Percentiles rank a stretch among this genome's conserved stretches.
Evolutionary conservation across 2,329 filamentous ascomycete genomes (phyloP).

Genomic region (Fusarium sp.): DNA sequence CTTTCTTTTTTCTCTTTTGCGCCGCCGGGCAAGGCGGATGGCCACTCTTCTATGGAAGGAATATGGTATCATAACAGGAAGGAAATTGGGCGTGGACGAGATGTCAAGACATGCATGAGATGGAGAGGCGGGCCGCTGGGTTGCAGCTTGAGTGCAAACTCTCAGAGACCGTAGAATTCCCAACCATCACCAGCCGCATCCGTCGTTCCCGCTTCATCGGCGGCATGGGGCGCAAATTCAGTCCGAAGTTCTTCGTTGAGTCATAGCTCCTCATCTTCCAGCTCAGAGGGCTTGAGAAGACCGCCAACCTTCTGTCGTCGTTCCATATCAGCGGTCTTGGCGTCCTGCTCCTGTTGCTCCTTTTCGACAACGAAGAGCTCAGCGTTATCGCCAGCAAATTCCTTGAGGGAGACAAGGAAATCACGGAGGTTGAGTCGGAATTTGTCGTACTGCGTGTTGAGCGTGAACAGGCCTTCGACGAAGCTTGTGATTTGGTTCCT

Average conservation of each 20-base stretch:
- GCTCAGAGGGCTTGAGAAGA: constrained; percentile 94
- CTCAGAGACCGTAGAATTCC: constrained; percentile 70
- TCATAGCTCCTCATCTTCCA: constrained; percentile 93
- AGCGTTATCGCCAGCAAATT: constrained; percentile 94
- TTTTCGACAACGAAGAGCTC: constrained; percentile 95
- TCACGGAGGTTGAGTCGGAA: constrained; percentile 97
- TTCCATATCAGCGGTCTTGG: constrained; percentile 88
- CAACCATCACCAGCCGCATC: constrained; percentile 63
- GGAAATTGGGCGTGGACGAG: constrained; percentile 37
- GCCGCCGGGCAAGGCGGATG: constrained; percentile 21
- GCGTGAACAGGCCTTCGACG: constrained; percentile 86
- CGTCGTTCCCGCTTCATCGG: constrained; percentile 40
- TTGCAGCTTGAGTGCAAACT: background rate
- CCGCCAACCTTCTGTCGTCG: constrained; percentile 95
- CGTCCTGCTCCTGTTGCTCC: constrained; percentile 87
- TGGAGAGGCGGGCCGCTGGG: background rate
- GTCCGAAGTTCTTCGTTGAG: constrained; percentile 73
- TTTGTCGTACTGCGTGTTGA: constrained; percentile 88
- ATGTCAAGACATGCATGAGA: background rate
- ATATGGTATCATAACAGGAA: constrained; percentile 46
- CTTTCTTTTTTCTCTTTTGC: background rate
- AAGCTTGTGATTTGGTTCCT: constrained; percentile 90
- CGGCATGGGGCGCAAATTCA: constrained; percentile 61
- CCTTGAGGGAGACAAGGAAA: constrained; percentile 96
- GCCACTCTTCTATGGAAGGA: constrained; percentile 43